Evolutionary conservation across 306 rosid genomes (phyloP).

Genomic region (Glycine soja): DNA sequence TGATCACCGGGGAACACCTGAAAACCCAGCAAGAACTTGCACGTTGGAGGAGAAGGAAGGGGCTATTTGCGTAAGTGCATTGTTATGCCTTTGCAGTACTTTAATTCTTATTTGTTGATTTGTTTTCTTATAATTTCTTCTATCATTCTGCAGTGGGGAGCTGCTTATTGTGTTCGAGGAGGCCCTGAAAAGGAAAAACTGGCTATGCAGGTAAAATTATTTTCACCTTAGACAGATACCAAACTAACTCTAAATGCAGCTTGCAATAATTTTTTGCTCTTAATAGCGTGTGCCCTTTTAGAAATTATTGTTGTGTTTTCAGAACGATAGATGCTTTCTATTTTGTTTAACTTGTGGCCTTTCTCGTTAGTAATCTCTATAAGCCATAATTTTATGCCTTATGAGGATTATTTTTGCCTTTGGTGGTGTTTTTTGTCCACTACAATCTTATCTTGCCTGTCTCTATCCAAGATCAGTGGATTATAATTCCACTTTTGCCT

Average conservation of each 20-base stretch:
- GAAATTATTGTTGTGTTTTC: neutral
- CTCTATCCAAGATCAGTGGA: neutral
- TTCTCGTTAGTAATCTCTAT: neutral
- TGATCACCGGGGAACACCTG: constrained; percentile 94
- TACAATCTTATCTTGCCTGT: neutral
- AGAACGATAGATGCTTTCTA: neutral
- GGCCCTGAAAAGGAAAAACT: constrained; percentile 80
- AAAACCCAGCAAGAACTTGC: constrained; percentile 94
- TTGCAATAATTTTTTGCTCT: too few species aligned
- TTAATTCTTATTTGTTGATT: neutral
- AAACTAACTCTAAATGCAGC: neutral
- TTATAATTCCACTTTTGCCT: neutral
- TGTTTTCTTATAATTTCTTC: constrained; percentile 30
- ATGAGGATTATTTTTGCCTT: neutral
- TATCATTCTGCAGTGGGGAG: constrained; percentile 80
- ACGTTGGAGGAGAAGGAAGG: constrained; percentile 83
- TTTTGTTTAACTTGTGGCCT: neutral
- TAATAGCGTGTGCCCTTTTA: too few species aligned
- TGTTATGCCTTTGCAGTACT: neutral
- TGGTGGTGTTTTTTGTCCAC: neutral
- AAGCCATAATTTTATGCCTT: neutral
- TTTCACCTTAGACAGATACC: neutral
- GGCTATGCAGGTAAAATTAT: constrained; percentile 78
- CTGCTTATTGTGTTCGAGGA: constrained; percentile 80
- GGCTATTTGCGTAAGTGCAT: constrained; percentile 71